A percentile compares a stretch with the other conserved stretches of the same genome.
Evolutionary conservation across 108 stramenopile species (phyloP).

Genomic region (Cyclostephanos invisitatus): DNA sequence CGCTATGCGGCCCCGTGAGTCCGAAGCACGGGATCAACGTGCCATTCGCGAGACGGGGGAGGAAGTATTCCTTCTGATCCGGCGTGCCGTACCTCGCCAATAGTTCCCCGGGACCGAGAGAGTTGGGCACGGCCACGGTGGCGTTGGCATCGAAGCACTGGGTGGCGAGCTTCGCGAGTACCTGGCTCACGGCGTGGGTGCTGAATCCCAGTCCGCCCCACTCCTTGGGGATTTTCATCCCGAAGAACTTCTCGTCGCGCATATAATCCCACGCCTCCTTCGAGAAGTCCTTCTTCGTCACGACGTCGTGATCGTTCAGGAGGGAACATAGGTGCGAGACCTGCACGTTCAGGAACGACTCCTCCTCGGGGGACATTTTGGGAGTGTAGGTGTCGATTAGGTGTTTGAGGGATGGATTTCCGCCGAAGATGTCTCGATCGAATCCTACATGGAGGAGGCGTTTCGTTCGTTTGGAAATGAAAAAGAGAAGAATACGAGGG

Average conservation of each 20-base stretch:
- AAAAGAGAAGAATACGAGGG: background rate
- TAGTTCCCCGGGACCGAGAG: conserved; percentile 96
- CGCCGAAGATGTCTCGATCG: conserved; percentile 95
- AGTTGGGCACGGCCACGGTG: conserved; percentile 98
- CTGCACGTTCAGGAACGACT: conserved; percentile 89
- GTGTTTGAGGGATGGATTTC: conserved; percentile 85
- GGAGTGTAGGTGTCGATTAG: conserved; percentile 90
- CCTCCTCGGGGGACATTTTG: conserved; percentile 71
- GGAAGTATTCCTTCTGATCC: conserved; percentile 94
- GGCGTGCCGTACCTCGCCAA: conserved; percentile 92
- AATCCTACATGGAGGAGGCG: too few species aligned
- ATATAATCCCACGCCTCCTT: conserved; percentile 94
- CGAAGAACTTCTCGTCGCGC: conserved; percentile 94
- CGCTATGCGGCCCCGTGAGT: conserved; percentile 94
- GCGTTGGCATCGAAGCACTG: conserved; percentile 93
- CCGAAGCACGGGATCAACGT: conserved; percentile 98
- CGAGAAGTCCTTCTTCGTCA: conserved; percentile 81
- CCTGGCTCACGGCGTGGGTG: conserved; percentile 89
- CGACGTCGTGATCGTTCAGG: conserved; percentile 93
- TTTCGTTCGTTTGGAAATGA: background rate
- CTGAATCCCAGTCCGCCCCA: conserved; percentile 96
- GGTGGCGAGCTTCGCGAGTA: conserved; percentile 89
- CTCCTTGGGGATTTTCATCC: conserved; percentile 95
- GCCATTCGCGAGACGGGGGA: conserved; percentile 92
- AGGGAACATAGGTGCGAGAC: conserved; percentile 86